Evolutionary conservation across 148 eudicot species (phyloP), one percentile per base, ranked within the genome.

Genomic region (Fallopia convolvulus): DNA sequence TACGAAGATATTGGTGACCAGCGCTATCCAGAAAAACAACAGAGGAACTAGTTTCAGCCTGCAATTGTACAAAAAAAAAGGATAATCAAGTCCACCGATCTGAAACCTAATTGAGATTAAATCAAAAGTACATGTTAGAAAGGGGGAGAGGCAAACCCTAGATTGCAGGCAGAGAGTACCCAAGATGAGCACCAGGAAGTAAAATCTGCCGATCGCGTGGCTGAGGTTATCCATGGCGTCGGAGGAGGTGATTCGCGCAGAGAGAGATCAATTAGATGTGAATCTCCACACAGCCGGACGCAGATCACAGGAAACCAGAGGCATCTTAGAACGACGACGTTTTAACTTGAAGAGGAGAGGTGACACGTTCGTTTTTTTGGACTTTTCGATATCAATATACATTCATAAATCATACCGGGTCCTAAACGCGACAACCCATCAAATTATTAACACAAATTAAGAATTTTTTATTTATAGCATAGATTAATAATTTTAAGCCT

Each of bases 1-100:
- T 77, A 21, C 86, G 92, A 80, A 93, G 80, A 79, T 88, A 91
- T 7, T 74, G 87, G 72, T 87, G 89, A 78, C 82, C 63, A 41
- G 88, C 76, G 65, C 91, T 86, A 76, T 93, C 98, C 65, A 93
- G 85, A 81, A 93, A 93, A 70, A 87, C 75, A 42, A 91, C 91
- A 9, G 98, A 88, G 36, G 87, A 88, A 75, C 77, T 74, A 0
- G 76, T 84, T 83, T 84, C 85, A 32, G 82, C 89, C 92, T 85
- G 72, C 61, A 81, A 73, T 48, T 36, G 63, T 72, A 68, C 44
- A 79, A 63, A 52, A 42, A 58, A 26, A 53, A 6, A 76, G 26
- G 30, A 44, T 52, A 21, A 42, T 46, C 40, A 70, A 65, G 82
- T 75, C 75, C 21, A 74, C 7, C 53, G 15, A 66, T 68, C 20